phyloP scores from a whole-genome alignment of 2,329 filamentous ascomycete species.

The Fusarium napiforme region DNA sequence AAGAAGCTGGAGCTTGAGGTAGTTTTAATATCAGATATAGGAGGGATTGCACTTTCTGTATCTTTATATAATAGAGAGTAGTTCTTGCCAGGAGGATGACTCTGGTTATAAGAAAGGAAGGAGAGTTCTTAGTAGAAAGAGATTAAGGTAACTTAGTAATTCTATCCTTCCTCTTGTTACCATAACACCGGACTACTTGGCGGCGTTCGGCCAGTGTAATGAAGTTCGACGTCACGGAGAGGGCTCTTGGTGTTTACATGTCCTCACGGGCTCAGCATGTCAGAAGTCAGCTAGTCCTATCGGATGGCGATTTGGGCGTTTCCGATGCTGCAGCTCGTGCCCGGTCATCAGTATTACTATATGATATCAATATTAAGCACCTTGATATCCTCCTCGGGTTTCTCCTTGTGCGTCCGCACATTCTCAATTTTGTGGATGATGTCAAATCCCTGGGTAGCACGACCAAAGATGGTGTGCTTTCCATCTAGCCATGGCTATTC shows the following conservation, averaged over 20 bases:
- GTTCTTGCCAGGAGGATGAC: too few species aligned
- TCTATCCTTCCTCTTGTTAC: too few species aligned
- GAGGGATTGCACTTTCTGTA: too few species aligned
- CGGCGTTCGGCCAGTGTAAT: constrained; percentile 12
- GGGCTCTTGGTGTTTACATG: neutral
- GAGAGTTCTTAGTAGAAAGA: too few species aligned
- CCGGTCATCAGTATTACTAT: constrained; percentile 46
- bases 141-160: too few species aligned
- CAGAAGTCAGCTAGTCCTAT: neutral
- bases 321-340: neutral
- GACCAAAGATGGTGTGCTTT: constrained; percentile 96
- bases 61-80: too few species aligned
- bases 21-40: too few species aligned
- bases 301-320: neutral
- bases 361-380: constrained; percentile 85
- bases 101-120: too few species aligned
- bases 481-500: constrained; percentile 87
- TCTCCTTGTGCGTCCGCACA: constrained; percentile 85
- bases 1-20: too few species aligned
- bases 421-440: constrained; percentile 98
- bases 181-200: neutral
- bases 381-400: constrained; percentile 96
- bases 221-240: neutral
- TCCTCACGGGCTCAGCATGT: neutral
- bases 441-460: constrained; percentile 89